These are phyloP conservation scores for Candida easanensis DNA, from an alignment of 805 yeast species.

Conservation along the genomic window DNA sequence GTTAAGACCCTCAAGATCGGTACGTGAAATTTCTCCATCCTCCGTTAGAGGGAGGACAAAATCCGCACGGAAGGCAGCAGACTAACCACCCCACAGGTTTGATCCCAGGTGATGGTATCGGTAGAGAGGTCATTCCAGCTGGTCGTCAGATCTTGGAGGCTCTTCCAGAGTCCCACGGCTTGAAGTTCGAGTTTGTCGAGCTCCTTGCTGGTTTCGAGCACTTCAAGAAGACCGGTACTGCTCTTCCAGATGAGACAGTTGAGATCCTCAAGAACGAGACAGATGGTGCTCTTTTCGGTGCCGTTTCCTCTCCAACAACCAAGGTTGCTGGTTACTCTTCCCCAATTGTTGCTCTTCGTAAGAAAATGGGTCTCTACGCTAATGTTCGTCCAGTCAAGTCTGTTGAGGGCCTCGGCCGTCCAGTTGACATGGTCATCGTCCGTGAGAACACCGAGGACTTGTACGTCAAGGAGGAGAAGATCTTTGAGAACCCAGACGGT, in stretches of 20 bases:
- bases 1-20: conserved; percentile 51
- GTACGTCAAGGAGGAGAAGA: conserved; percentile 88
- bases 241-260: conserved; percentile 92
- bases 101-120: conserved; percentile 98
- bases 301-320: conserved; percentile 91
- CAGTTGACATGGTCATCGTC: conserved; percentile 96
- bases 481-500: conserved; percentile 75
- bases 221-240: conserved; percentile 92
- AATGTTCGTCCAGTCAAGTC: conserved; percentile 97
- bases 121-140: conserved; percentile 96
- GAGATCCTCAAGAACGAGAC: conserved; percentile 72
- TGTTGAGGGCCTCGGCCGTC: conserved; percentile 79
- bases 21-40: conserved; percentile 1
- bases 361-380: conserved; percentile 91
- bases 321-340: conserved; percentile 97
- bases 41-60: too few relatives aligned
- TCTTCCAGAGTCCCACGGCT: conserved; percentile 70
- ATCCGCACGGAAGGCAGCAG: too few relatives aligned
- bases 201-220: conserved; percentile 93
- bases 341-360: conserved; percentile 97
- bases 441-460: conserved; percentile 98
- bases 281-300: conserved; percentile 97
- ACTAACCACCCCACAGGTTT: conserved; percentile 37
- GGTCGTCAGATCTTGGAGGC: conserved; percentile 85
- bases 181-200: conserved; percentile 81